These are phyloP conservation scores for Plicaturopsis crispa DNA, from an alignment of 768 basidiomycete genomes.

Conservation along the genomic window DNA sequence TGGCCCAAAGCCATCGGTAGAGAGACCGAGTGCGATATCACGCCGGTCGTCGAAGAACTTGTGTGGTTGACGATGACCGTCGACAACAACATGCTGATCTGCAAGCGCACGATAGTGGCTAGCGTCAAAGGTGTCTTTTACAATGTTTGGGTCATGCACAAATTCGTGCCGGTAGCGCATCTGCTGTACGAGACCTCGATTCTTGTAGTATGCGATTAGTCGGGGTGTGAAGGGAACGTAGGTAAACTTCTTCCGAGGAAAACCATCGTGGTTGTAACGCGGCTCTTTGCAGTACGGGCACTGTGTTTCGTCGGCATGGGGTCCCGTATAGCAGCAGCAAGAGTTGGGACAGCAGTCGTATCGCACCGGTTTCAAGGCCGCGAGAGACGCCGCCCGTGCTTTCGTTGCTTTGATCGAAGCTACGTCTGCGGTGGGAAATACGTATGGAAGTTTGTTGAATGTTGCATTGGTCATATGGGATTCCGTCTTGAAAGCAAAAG, in stretches of 20 bases:
- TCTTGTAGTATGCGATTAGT: constrained; percentile 19
- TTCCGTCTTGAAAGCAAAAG: constrained; percentile 11
- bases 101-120: constrained; percentile 19
- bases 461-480: constrained; percentile 5
- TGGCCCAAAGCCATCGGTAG: constrained; percentile 34
- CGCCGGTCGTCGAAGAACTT: constrained; percentile 26
- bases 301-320: constrained; percentile 13
- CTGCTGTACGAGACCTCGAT: constrained; percentile 11
- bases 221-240: constrained; percentile 33
- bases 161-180: constrained; percentile 22
- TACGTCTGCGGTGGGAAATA: constrained; percentile 6
- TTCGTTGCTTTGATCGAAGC: not conserved
- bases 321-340: constrained; percentile 30
- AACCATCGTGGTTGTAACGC: constrained; percentile 13
- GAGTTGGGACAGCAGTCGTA: constrained; percentile 36
- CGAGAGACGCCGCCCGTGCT: constrained; percentile 15
- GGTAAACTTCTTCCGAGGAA: constrained; percentile 19
- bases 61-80: constrained; percentile 15
- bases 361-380: constrained; percentile 20
- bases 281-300: constrained; percentile 31
- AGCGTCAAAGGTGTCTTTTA: constrained; percentile 30
- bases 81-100: constrained; percentile 15
- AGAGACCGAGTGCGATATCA: constrained; percentile 36
- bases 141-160: constrained; percentile 9
- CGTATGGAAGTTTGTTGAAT: constrained; percentile 7